Evolutionary conservation across 177 flowering plant genomes (phyloP).

Genomic region (Vitis hybrid): DNA sequence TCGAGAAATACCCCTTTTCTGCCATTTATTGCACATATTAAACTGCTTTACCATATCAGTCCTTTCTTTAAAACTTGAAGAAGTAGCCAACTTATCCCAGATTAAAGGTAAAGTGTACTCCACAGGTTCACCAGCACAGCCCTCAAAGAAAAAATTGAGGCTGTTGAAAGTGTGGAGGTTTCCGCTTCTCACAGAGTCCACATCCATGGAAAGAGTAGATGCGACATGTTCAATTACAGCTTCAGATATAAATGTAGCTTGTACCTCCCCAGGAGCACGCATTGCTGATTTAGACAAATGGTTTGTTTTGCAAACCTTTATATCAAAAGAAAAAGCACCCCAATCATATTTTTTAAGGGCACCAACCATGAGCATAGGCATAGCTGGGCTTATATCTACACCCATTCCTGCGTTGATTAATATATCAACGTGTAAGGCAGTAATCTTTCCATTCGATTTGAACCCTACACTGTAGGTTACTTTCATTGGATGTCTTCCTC

Average conservation of each 20-base stretch:
- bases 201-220: too few species aligned
- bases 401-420: conserved; percentile 68
- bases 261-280: conserved; percentile 14
- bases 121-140: too few species aligned
- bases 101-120: too few species aligned
- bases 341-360: conserved; percentile 75
- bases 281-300: conserved; percentile 68
- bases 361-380: conserved; percentile 44
- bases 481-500: conserved; percentile 94
- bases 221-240: conserved; percentile 45
- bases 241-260: conserved; percentile 40
- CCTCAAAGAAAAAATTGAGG: too few species aligned
- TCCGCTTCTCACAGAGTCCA: too few species aligned
- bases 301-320: conserved; percentile 86
- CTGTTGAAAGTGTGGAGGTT: too few species aligned
- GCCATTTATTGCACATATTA: conserved; percentile 55
- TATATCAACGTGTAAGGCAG: conserved; percentile 66
- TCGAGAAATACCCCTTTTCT: conserved; percentile 75
- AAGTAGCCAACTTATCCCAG: conserved; percentile 29
- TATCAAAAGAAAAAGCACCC: conserved; percentile 84
- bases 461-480: conserved; percentile 77
- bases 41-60: conserved; percentile 41
- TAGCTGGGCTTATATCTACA: conserved; percentile 60
- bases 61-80: conserved; percentile 57
- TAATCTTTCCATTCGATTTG: conserved; percentile 74